Base-by-base conservation (phyloP, 169 alveolate genomes). In the Toxoplasma gondii region DNA sequence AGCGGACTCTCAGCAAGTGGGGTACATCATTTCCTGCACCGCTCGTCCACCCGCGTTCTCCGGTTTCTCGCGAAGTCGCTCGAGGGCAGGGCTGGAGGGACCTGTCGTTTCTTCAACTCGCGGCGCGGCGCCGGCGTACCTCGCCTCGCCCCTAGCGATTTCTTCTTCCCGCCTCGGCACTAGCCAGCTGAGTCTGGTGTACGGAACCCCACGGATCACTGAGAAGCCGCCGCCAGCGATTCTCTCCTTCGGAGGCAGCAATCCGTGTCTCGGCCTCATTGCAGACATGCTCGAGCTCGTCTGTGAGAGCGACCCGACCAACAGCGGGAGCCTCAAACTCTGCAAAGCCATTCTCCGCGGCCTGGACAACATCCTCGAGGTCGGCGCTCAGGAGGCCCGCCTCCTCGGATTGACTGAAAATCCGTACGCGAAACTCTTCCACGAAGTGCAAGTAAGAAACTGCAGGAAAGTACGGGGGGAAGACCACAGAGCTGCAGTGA, bases 221-320 rank as follows among this genome's bases (percentile, higher is more conserved):
- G 93, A 93, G 88, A 91, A 69, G 64, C 88, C 90, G 41, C 93
- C 90, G 74, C 95, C 95, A 22, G 90, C 93, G 58, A 91, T 93
- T 45, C 44, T 93, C 34, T 93, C 95, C 82, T 87, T 93, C 54
- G 90, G 93, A 22, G 92, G 95, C 9, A 67, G 90, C 64, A 95
- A 92, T 92, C 93, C 94, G 34, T 96, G 98, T 92, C 95, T 97
- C 94, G 96, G 95, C 91, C 94, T 97, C 58, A 94, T 97, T 58
- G 97, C 97, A 17, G 98, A 96, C 69, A 96, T 97, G 98, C 94
- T 97, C 70, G 98, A 97, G 93, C 95, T 97, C 83, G 97, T 97
- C 83, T 94, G 97, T 88, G 96, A 96, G 92, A 95, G 97, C 90
- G 98, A 97, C 94, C 98, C 98, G 31, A 86, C 97, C 49, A 94